Base-by-base conservation (phyloP, 768 basidiomycete genomes). In the Trametes elegans region DNA sequence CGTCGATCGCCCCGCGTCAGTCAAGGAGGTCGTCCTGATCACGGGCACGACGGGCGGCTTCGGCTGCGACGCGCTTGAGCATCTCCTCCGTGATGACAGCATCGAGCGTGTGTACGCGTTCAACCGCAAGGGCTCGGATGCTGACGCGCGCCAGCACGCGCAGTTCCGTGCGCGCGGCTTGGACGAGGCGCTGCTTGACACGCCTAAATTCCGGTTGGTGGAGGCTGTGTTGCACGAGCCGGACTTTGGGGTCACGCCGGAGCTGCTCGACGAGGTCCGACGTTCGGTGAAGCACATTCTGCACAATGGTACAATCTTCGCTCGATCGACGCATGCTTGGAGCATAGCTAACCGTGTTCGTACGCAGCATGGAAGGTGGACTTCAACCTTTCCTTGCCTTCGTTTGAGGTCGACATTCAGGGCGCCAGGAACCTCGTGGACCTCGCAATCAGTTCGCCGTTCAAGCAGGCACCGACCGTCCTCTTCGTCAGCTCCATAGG, bases 331-430 rank as follows among this genome's bases (percentile, higher is more conserved):
- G 16, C 19, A n/a, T n/a, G 7, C 13, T n/a, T n/a, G 19, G 9
- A n/a, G 9, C 2, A 2, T 45, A 9, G 18, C 40, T 50, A 6
- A 36, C n/a, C 6, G 7, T 36, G 48, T 29, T 53, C 7, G n/a
- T 5, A 1, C 18, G 9, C 29, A 64, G 76, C 73, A 0, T 77
- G 74, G 76, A 56, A 68, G 18, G 63, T 79, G 6, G 67, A 79
- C 47, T 78, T 78, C 58, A 78, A 79, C 41, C 50, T 73, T 1
- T 64, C 71, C 0, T 58, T 78, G 1, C 28, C 55, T 0, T 76
- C 75, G 2, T 77, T 72, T 56, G 73, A 76, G 40, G 53, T 67
- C 0, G 67, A 72, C 36, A 75, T 51, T 58, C 63, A 16, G 68
- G 71, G 57, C 6, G 28, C 53, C 3, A 54, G 59, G 14, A 53